phyloP scores from a whole-genome alignment of 2,329 filamentous ascomycete species.

The Colletotrichum brevisporum region DNA sequence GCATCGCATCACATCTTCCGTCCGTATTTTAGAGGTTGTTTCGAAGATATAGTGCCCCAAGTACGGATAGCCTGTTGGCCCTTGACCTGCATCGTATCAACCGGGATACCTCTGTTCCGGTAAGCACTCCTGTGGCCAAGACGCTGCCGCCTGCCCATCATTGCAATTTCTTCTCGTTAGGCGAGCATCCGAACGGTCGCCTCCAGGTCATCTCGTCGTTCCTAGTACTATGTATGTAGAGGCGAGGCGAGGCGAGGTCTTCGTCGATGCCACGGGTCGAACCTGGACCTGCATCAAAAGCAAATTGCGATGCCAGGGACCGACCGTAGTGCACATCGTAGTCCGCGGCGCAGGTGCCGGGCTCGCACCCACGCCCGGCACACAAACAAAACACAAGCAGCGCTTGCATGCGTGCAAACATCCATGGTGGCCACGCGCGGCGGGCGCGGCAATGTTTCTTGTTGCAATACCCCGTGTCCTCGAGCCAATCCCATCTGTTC shows the following conservation, averaged over 20 bases:
- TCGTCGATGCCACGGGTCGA: constrained; percentile 3
- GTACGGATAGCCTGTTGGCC: not conserved
- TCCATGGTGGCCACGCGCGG: not conserved
- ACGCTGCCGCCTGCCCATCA: constrained; percentile 3
- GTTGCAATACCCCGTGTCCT: constrained; percentile 5
- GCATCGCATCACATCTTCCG: constrained; percentile 22
- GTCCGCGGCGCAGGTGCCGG: constrained; percentile 3
- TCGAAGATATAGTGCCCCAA: constrained; percentile 14
- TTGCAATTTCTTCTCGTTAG: not conserved
- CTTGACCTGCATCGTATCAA: not conserved
- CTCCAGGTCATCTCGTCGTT: too few relatives aligned
- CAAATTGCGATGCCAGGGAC: constrained; percentile 21
- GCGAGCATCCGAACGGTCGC: not conserved
- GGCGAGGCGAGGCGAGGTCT: not conserved
- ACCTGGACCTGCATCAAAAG: constrained; percentile 29
- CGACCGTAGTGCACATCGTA: not conserved
- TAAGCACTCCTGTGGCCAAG: constrained; percentile 1
- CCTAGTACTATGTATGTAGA: too few relatives aligned
- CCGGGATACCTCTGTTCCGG: not conserved
- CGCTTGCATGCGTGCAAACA: constrained; percentile 11
- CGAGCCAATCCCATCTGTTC: constrained; percentile 1
- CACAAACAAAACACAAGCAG: constrained; percentile 13
- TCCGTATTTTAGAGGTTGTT: constrained; percentile 9
- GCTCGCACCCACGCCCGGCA: constrained; percentile 7
- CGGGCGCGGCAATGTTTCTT: not conserved